Conservation (phyloP, 2,329 filamentous ascomycete genomes). For the Fusarium praegraminearum region DNA sequence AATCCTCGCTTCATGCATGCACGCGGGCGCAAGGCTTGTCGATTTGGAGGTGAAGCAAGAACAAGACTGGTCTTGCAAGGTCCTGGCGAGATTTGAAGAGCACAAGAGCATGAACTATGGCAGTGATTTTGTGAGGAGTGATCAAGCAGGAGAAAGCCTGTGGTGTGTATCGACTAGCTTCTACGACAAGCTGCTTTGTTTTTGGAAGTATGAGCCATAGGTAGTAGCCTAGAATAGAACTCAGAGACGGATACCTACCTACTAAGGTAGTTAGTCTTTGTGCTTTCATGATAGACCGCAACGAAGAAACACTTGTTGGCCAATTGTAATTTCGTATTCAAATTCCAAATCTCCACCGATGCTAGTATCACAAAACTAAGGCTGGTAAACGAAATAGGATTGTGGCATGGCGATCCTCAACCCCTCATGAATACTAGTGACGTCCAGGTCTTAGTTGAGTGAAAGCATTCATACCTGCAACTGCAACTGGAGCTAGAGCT, state of each 20-base stretch:
- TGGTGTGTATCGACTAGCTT: conserved; percentile 79
- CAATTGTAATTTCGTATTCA: conserved; percentile 1
- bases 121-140: conserved; percentile 71
- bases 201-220: conserved; percentile 65
- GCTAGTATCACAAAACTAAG: conserved; percentile 9
- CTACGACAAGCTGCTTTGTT: conserved; percentile 77
- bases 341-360: background rate
- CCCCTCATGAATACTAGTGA: conserved; percentile 14
- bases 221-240: background rate
- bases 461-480: background rate
- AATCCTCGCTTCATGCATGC: conserved; percentile 93
- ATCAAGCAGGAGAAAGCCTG: conserved; percentile 45
- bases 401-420: conserved; percentile 22
- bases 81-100: conserved; percentile 81
- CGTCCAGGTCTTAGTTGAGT: conserved; percentile 22
- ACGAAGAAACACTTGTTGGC: background rate
- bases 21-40: conserved; percentile 81
- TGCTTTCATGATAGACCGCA: background rate
- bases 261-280: background rate
- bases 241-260: background rate
- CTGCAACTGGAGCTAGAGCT: background rate
- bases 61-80: conserved; percentile 69
- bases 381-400: conserved; percentile 24
- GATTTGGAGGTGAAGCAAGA: conserved; percentile 55
- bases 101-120: conserved; percentile 97